phyloP scores from a whole-genome alignment of 2,329 filamentous ascomycete species.

The Epichloe sp. region DNA sequence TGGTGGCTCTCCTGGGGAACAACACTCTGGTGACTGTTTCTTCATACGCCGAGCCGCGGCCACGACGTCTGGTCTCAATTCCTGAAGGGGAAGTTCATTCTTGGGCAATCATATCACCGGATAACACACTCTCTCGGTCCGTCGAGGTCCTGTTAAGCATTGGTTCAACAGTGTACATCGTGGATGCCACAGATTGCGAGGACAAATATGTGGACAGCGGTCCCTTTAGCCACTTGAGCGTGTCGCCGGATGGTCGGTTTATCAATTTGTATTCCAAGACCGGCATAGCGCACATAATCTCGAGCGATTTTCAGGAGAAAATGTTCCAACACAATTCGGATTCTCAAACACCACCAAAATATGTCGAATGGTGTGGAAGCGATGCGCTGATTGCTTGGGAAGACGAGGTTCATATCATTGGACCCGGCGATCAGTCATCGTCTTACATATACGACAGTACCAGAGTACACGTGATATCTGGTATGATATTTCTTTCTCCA shows the following conservation, averaged over 20 bases:
- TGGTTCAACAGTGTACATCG: constrained; percentile 67
- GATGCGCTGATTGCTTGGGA: constrained; percentile 96
- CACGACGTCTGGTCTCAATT: constrained; percentile 63
- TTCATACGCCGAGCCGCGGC: constrained; percentile 80
- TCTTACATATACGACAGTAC: constrained; percentile 83
- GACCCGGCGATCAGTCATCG: constrained; percentile 62
- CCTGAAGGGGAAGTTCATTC: constrained; percentile 71
- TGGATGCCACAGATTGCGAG: constrained; percentile 81
- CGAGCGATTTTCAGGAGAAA: constrained; percentile 86
- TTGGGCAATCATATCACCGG: constrained; percentile 81
- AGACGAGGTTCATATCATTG: constrained; percentile 90
- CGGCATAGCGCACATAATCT: constrained; percentile 83
- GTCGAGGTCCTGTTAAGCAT: constrained; percentile 88
- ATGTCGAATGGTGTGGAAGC: constrained; percentile 92
- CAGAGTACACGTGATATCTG: constrained; percentile 76
- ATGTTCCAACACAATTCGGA: constrained; percentile 85
- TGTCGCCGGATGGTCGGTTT: constrained; percentile 83
- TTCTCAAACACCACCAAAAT: constrained; percentile 71
- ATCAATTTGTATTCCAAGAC: constrained; percentile 77
- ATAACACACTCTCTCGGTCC: constrained; percentile 77
- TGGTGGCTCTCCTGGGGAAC: constrained; percentile 82
- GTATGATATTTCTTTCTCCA: constrained; percentile 30
- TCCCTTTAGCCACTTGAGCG: constrained; percentile 78
- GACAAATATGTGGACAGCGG: constrained; percentile 85
- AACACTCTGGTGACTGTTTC: constrained; percentile 80